Percentiles rank a stretch among this genome's conserved stretches.
Evolutionary conservation across 2,329 filamentous ascomycete genomes (phyloP).

Genomic region (Colletotrichum higginsianum): DNA sequence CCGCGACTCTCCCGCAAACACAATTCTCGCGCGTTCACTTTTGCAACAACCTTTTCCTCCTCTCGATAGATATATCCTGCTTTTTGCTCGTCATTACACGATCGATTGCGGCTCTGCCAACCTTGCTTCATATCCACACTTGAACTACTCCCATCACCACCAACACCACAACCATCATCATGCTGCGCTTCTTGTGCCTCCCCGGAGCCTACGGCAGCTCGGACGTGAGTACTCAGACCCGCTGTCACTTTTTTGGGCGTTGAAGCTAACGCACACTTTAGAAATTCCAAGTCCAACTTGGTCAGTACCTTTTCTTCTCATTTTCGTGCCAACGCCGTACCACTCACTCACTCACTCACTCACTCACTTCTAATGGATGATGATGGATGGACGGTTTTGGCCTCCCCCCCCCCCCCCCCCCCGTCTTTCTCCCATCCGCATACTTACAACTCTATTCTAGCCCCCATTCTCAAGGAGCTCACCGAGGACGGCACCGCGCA

Average conservation of each 20-base stretch:
- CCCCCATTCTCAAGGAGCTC: slow-evolving; percentile 65
- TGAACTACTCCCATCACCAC: slow-evolving; percentile 20
- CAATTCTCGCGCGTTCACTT: slow-evolving; percentile 3
- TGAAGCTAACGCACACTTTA: slow-evolving; percentile 46
- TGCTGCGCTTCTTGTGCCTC: slow-evolving; percentile 70
- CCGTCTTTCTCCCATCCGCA: not conserved
- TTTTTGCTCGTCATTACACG: slow-evolving; percentile 13
- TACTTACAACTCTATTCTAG: slow-evolving; percentile 49
- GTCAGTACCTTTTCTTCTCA: slow-evolving; percentile 47
- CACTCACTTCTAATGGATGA: too few species aligned
- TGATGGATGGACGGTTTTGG: too few species aligned
- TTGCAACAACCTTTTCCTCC: not conserved
- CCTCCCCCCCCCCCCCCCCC: too few species aligned
- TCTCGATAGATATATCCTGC: too few species aligned
- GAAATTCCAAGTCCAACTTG: slow-evolving; percentile 71
- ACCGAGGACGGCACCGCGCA: slow-evolving; percentile 60
- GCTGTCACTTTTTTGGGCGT: slow-evolving; percentile 35
- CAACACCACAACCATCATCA: slow-evolving; percentile 9
- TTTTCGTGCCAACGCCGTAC: not conserved
- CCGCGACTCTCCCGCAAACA: too few species aligned
- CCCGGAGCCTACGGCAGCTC: slow-evolving; percentile 72
- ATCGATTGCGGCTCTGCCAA: slow-evolving; percentile 1
- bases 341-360: too few species aligned
- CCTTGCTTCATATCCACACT: slow-evolving; percentile 7
- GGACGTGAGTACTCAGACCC: slow-evolving; percentile 56